These are phyloP conservation scores for Cordia subcordata DNA, from an alignment of 257 asterid genomes.

Conservation along the genomic window DNA sequence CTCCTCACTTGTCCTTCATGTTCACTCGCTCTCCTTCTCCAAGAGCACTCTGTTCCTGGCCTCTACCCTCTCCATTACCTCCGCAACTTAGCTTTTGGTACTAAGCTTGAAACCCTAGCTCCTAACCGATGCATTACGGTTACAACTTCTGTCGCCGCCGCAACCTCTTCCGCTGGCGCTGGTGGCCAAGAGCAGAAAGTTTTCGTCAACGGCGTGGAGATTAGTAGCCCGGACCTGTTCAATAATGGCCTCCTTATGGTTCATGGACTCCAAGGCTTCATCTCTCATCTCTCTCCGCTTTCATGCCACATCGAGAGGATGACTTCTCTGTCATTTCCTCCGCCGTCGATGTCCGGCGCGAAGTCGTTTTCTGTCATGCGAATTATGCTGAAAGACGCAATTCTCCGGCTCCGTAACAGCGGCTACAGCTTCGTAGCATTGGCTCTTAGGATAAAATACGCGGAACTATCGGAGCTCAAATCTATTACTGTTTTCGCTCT, in stretches of 20 bases:
- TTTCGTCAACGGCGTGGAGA: conserved; percentile 62
- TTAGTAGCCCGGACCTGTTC: conserved; percentile 50
- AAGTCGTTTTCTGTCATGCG: conserved; percentile 33
- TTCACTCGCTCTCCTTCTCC: conserved; percentile 55
- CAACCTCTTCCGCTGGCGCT: background rate
- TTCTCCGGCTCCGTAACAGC: conserved; percentile 46
- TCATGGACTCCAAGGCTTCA: conserved; percentile 58
- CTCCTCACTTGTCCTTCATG: conserved; percentile 75
- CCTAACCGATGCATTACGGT: conserved; percentile 66
- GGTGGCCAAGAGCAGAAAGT: conserved; percentile 10
- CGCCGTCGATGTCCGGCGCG: conserved; percentile 28
- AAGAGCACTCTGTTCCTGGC: conserved; percentile 81
- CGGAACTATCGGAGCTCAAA: conserved; percentile 44
- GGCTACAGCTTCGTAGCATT: conserved; percentile 57
- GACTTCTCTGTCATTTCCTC: conserved; percentile 47
- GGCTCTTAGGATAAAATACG: conserved; percentile 45
- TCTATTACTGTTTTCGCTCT: conserved; percentile 65
- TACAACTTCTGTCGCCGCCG: conserved; percentile 27
- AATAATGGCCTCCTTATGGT: conserved; percentile 53
- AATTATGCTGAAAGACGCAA: conserved; percentile 48
- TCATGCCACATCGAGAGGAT: conserved; percentile 55
- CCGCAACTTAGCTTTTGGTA: conserved; percentile 61
- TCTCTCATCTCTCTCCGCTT: conserved; percentile 55
- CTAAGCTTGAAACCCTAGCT: conserved; percentile 71
- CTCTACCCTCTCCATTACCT: conserved; percentile 59